Evolutionary conservation across 495 filamentous ascomycete genomes (phyloP).

Genomic region (Penicillium paradoxum): DNA sequence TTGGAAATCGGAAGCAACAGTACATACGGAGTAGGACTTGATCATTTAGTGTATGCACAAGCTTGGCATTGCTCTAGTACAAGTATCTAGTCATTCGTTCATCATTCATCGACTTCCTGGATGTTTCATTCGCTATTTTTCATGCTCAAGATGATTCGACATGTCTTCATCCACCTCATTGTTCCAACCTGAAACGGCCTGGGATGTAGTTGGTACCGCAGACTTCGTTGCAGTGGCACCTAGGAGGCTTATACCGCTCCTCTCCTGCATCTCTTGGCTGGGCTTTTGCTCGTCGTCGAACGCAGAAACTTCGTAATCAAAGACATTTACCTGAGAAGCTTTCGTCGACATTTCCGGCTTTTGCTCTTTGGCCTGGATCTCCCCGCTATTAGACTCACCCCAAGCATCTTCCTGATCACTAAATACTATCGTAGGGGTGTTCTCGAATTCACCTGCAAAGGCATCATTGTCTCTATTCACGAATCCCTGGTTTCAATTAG

Average conservation of each 20-base stretch:
- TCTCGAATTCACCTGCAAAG: constrained; percentile 40
- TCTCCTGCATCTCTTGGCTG: constrained; percentile 40
- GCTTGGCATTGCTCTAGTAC: constrained; percentile 3
- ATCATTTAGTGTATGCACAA: not conserved
- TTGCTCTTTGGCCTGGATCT: not conserved
- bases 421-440: constrained; percentile 8
- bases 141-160: constrained; percentile 15
- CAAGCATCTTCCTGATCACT: constrained; percentile 4
- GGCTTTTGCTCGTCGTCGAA: constrained; percentile 28
- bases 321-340: constrained; percentile 31
- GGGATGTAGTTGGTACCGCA: not conserved
- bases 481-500: constrained; percentile 35
- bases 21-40: no score
- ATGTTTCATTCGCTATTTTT: not conserved
- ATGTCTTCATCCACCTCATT: constrained; percentile 13
- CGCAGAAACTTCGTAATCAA: constrained; percentile 38
- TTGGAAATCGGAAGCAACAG: no score
- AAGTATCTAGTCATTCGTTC: constrained; percentile 10
- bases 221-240: constrained; percentile 8
- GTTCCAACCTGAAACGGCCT: constrained; percentile 12
- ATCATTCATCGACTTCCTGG: constrained; percentile 13
- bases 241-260: constrained; percentile 20
- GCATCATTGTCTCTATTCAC: constrained; percentile 44
- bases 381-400: not conserved
- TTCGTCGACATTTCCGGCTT: constrained; percentile 14